A percentile compares a stretch with the other conserved stretches of the same genome.
Conservation (phyloP, 345 rosid species). For the Citrus glauca region DNA sequence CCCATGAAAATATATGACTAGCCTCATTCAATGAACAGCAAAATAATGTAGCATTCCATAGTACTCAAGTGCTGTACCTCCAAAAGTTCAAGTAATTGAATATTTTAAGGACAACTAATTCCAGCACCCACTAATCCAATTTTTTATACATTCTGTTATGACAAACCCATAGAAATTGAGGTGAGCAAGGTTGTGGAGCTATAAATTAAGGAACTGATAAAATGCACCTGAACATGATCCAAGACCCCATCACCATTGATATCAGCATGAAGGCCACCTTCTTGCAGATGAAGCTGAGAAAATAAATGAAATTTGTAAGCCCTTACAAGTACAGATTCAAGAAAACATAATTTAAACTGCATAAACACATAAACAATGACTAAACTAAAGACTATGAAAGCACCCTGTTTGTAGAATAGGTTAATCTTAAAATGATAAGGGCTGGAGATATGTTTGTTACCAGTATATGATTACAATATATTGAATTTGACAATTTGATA, state of each 20-base stretch:
- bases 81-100: not conserved
- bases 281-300: conserved; percentile 87
- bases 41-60: not conserved
- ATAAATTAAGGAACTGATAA: not conserved
- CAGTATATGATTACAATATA: not conserved
- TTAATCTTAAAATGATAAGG: not conserved
- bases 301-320: conserved; percentile 17
- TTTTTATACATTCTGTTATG: not conserved
- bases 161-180: not conserved
- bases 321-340: not conserved
- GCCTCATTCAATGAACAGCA: not conserved
- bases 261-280: conserved; percentile 99
- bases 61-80: not conserved
- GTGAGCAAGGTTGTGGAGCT: not conserved
- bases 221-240: conserved; percentile 91
- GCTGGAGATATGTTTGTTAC: not conserved
- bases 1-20: not conserved
- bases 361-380: not conserved
- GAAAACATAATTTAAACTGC: conserved; percentile 1
- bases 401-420: not conserved
- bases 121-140: not conserved
- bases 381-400: not conserved
- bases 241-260: conserved; percentile 98
- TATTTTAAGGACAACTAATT: not conserved
- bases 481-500: not conserved